Evolutionary conservation across 2,329 filamentous ascomycete species (phyloP), one percentile per base, ranked within the genome.

Genomic region (Colletotrichum sp.): DNA sequence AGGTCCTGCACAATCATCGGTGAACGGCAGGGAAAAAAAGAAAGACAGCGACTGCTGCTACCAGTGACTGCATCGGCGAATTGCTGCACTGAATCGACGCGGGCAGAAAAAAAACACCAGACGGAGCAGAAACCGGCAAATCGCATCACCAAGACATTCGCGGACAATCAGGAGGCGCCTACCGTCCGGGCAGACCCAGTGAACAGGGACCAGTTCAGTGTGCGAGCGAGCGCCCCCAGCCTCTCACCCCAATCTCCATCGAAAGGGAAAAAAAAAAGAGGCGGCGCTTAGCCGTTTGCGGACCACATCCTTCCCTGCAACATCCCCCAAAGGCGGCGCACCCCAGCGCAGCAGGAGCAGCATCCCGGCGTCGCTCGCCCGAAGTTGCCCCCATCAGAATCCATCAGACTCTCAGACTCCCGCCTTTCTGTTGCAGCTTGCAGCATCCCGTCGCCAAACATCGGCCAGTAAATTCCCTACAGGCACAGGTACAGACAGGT

Each of bases 291-390:
- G 36, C 74, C 49, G 32, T 13, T 74, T 74, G 34, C 49, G 70
- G 64, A 30, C 8, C 30, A 34, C 28, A 15, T 32, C n/a, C 32
- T 64, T 44, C 69, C 73, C 62, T 72, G 68, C 57, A 76, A 55
- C 64, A 57, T 24, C 57, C 60, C 72, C 60, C 60, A 39, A 74
- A 65, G 28, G 32, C 18, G 36, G 34, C 21, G 18, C 57, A 64
- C 52, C 72, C 68, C 24, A 75, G 63, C 55, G 39, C 72, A 30
- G 24, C 68, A 68, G 18, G 39, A 68, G 65, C 64, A 76, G 39
- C 59, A 76, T 76, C 74, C 74, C 32, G 34, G 74, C 34, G 74
- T 76, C 74, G 65, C 74, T 76, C 74, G 74, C 74, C 73, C 70
- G 63, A 76, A 76, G 64, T 76, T 59, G 57, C 57, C 65, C 57